phyloP scores from a whole-genome alignment of 495 filamentous ascomycete species.

The Podospora pseudocomata region DNA sequence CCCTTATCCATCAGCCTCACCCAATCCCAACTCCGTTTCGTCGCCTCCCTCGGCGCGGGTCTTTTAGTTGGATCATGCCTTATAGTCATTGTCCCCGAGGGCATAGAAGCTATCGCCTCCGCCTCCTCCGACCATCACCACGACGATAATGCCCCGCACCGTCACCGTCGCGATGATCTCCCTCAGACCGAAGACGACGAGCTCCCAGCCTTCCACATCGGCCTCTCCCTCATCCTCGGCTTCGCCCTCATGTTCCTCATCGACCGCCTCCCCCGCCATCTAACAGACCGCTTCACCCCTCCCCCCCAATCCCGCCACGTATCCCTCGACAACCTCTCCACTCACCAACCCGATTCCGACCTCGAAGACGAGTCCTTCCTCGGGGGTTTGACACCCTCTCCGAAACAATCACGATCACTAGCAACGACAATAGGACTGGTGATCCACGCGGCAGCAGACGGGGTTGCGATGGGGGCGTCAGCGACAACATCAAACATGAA shows the following conservation, averaged over 20 bases:
- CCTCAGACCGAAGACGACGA: slow-evolving; percentile 29
- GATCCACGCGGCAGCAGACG: slow-evolving; percentile 96
- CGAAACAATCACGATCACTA: slow-evolving; percentile 50
- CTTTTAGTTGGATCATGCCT: slow-evolving; percentile 91
- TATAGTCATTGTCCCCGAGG: slow-evolving; percentile 96
- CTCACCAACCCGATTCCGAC: slow-evolving; percentile 20
- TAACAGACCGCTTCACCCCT: slow-evolving; percentile 52
- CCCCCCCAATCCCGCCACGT: slow-evolving; percentile 61
- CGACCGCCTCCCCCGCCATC: slow-evolving; percentile 77
- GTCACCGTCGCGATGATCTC: not conserved
- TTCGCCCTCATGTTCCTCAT: slow-evolving; percentile 98
- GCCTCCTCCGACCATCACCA: slow-evolving; percentile 12
- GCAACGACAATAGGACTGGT: slow-evolving; percentile 88
- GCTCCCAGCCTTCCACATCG: slow-evolving; percentile 61
- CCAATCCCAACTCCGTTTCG: slow-evolving; percentile 80
- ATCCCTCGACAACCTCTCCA: slow-evolving; percentile 67
- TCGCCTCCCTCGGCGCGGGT: slow-evolving; percentile 90
- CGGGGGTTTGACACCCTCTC: slow-evolving; percentile 44
- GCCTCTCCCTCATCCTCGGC: slow-evolving; percentile 78
- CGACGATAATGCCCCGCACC: slow-evolving; percentile 14
- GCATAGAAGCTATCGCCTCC: slow-evolving; percentile 80
- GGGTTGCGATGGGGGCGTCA: slow-evolving; percentile 90
- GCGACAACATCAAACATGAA: slow-evolving; percentile 65
- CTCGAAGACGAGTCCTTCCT: slow-evolving; percentile 53
- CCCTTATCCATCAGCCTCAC: slow-evolving; percentile 87